These are phyloP conservation scores for Saxophila tyrrhenica DNA, from an alignment of 495 filamentous ascomycete genomes.

Conservation along the genomic window DNA sequence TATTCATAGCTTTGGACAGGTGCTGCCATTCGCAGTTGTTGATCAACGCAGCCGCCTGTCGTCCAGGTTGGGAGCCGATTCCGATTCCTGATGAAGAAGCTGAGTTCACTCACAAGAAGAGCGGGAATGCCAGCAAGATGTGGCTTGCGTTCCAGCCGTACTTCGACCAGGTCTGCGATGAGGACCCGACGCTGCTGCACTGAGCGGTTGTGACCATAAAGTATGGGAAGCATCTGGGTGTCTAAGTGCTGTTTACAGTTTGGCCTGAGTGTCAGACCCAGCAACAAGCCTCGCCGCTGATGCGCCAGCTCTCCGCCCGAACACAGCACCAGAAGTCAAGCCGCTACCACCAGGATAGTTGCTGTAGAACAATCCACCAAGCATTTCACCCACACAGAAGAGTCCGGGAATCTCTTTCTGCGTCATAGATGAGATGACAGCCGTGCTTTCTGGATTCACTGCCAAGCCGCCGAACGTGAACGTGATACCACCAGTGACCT, in stretches of 20 bases:
- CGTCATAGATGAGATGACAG: conserved; percentile 36
- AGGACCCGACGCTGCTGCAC: not conserved
- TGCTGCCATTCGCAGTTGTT: not conserved
- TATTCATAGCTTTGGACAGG: not conserved
- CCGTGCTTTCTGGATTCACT: conserved; percentile 37
- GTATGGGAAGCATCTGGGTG: no score
- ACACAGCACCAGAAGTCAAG: conserved; percentile 46
- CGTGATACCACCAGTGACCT: conserved; percentile 49
- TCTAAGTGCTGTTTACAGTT: no score
- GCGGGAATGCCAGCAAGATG: not conserved
- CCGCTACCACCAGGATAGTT: conserved; percentile 57
- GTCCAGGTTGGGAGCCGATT: not conserved
- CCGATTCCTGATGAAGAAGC: not conserved
- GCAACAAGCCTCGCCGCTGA: conserved; percentile 26
- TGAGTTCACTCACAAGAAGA: not conserved
- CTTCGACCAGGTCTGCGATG: not conserved
- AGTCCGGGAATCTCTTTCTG: conserved; percentile 38
- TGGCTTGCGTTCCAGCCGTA: not conserved
- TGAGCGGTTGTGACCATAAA: no score
- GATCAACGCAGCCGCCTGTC: not conserved
- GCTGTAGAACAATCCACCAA: conserved; percentile 50
- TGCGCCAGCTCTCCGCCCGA: conserved; percentile 42
- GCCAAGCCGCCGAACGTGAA: conserved; percentile 56
- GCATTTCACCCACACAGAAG: conserved; percentile 49
- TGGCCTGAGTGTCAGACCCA: not conserved